Conservation (phyloP, 352 stramenopile species). For the Phytophthora aleatoria region DNA sequence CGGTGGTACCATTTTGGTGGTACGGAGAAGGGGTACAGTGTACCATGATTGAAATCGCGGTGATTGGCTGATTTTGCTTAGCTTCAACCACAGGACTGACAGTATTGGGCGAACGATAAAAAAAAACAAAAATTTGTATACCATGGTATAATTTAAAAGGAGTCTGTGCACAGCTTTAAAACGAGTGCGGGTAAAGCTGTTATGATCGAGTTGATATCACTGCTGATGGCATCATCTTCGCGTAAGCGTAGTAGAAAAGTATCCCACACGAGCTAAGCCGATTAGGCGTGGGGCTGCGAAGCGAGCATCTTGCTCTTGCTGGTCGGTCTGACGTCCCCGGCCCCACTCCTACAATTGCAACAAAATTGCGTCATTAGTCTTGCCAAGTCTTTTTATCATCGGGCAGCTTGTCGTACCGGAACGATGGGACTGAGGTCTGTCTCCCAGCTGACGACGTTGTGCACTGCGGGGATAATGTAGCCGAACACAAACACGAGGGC, state of each 20-base stretch:
- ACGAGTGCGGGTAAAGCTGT: too few species aligned
- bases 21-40: not conserved
- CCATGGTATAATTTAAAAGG: too few species aligned
- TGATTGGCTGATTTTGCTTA: too few species aligned
- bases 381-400: not conserved
- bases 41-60: too few species aligned
- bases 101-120: too few species aligned
- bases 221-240: too few species aligned
- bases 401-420: slow-evolving; percentile 11
- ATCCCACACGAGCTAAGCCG: not conserved
- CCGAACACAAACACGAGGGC: slow-evolving; percentile 43
- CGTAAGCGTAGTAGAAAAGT: too few species aligned
- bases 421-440: slow-evolving; percentile 30
- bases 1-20: slow-evolving; percentile 9
- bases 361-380: not conserved
- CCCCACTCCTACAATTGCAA: slow-evolving; percentile 14
- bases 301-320: slow-evolving; percentile 2
- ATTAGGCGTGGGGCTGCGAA: not conserved
- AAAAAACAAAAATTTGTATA: too few species aligned
- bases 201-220: too few species aligned
- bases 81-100: too few species aligned
- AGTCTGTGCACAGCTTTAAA: too few species aligned
- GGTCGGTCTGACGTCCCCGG: not conserved
- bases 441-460: slow-evolving; percentile 61
- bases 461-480: slow-evolving; percentile 47